Evolutionary conservation across 2,329 filamentous ascomycete genomes (phyloP).

Genomic region (Aspergillus sp.): DNA sequence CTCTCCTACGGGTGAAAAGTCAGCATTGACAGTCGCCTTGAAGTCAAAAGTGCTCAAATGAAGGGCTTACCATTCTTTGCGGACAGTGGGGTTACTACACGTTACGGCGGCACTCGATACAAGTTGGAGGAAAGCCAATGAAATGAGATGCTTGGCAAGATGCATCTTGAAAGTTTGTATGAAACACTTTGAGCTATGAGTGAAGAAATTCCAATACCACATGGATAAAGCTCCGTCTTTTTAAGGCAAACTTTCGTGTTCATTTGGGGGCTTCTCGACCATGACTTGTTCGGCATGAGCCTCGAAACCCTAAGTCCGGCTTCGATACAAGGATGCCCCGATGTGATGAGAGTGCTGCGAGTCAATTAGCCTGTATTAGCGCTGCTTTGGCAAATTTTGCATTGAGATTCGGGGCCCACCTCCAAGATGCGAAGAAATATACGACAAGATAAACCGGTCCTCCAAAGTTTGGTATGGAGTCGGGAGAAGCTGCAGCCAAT

Average conservation of each 20-base stretch:
- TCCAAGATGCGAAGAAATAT: background rate
- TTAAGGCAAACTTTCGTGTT: background rate
- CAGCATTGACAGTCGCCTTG: background rate
- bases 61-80: conserved; percentile 25
- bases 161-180: conserved; percentile 17
- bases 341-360: conserved; percentile 1
- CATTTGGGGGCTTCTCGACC: background rate
- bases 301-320: conserved; percentile 8
- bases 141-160: conserved; percentile 12
- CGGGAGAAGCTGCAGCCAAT: background rate
- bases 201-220: conserved; percentile 1
- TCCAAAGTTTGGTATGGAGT: background rate
- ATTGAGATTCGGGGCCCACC: background rate
- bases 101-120: conserved; percentile 7
- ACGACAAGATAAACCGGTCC: background rate
- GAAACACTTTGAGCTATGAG: conserved; percentile 8
- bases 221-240: conserved; percentile 8
- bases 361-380: background rate
- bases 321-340: conserved; percentile 4
- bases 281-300: conserved; percentile 8
- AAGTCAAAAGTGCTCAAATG: background rate
- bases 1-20: conserved; percentile 13
- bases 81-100: conserved; percentile 20
- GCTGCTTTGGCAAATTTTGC: background rate
- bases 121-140: conserved; percentile 15